Evolutionary conservation across 192 early-diverging fungal species (phyloP), one percentile per base, ranked within the genome.

Genomic region (Coemansia sp.): DNA sequence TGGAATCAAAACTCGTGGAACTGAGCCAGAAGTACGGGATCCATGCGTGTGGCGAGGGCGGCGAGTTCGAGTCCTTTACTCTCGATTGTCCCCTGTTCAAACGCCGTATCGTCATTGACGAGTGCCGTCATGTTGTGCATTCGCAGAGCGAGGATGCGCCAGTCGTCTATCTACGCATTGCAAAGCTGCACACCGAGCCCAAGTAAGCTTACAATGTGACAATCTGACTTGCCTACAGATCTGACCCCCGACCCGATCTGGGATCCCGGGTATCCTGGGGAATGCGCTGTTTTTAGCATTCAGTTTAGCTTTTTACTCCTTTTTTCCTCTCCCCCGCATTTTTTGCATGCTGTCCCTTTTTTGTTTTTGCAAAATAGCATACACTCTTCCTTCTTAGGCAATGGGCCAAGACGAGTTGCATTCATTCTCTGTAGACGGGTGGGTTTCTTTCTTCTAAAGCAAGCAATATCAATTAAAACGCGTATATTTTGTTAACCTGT

Each of bases 1-100:
- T 97, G 88, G 84, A 87, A 52, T 89, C 89, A n/a, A 76, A 88
- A 49, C 84, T 99, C 9, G 76, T 91, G 60, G 68, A 68, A 10
- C 62, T 79, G 88, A 83, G 91, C 68, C 76, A 90, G 37, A 89
- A 87, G 61, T 96, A 88, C 66, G 94, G 90, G 37, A 63, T 93
- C 37, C 92, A 99, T 76, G 85, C 94, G 6, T 97, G 95, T 67
- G 97, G 97, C 40, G 97, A 99, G 80, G 97, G 97, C 61, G 97
- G 97, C 32, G 97, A 99, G 81, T 99, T 92, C 70, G 97, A 99
- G 69, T 92, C 95, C 6, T 86, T 98, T 59, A 94, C 93, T 0
- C 70, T 97, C 43, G 95, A 99, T 67, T 95, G 91, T 64, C 96
- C 96, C 4, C 65, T 99, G 32, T 99, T 96, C 70, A 90, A 89